phyloP scores from a whole-genome alignment of 495 filamentous ascomycete species.

The Podospora appendiculata region DNA sequence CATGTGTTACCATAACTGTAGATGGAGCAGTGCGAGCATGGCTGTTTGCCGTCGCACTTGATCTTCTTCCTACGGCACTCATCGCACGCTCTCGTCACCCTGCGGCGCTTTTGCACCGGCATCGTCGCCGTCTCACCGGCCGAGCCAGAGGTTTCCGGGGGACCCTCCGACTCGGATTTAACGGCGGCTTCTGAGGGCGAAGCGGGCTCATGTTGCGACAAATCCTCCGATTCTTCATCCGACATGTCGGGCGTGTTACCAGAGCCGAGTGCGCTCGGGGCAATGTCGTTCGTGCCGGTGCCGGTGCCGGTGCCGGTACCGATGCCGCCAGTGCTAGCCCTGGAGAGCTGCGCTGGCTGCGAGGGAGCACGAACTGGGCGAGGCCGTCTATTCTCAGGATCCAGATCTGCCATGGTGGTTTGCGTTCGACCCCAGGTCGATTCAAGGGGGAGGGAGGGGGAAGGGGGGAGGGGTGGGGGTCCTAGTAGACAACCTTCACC shows the following conservation, averaged over 20 bases:
- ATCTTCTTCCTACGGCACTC: constrained; percentile 98
- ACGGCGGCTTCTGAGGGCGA: constrained; percentile 23
- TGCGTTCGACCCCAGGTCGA: background rate
- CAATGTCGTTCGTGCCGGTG: constrained; percentile 11
- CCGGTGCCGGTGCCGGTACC: background rate
- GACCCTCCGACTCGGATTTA: constrained; percentile 21
- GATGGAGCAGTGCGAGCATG: constrained; percentile 94
- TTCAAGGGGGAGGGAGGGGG: background rate
- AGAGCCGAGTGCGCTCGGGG: constrained; percentile 5
- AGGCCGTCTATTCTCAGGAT: constrained; percentile 3
- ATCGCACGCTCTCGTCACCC: constrained; percentile 89
- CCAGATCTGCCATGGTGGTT: constrained; percentile 12
- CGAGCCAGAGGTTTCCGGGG: constrained; percentile 7
- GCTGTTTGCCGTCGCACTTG: constrained; percentile 96
- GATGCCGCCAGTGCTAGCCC: too few relatives aligned
- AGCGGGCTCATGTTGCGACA: constrained; percentile 22
- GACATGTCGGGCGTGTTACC: constrained; percentile 23
- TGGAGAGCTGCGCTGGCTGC: constrained; percentile 13
- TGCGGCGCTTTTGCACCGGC: constrained; percentile 77
- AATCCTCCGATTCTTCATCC: constrained; percentile 25
- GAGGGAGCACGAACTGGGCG: constrained; percentile 18
- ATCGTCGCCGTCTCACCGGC: constrained; percentile 22
- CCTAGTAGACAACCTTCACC: background rate
- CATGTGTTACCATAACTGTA: constrained; percentile 85
- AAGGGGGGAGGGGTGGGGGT: background rate